Percentiles rank a stretch among this genome's conserved stretches.
These are phyloP conservation scores for Plenodomus lindquistii DNA, from an alignment of 2,329 filamentous ascomycete genomes.

Conservation along the genomic window DNA sequence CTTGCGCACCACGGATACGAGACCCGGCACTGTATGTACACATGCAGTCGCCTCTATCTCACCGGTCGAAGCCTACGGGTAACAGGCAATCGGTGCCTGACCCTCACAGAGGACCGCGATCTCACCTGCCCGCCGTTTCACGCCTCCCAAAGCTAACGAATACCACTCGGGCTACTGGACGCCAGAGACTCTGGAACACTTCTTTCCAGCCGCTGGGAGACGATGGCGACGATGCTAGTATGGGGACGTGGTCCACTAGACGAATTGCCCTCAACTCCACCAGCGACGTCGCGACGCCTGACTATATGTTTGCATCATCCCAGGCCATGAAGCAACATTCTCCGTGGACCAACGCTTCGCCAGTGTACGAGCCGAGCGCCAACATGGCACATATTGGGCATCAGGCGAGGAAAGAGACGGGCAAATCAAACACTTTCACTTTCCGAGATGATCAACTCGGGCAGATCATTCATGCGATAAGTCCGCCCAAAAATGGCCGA, in stretches of 20 bases:
- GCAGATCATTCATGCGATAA: conserved; percentile 29
- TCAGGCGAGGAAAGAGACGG: conserved; percentile 8
- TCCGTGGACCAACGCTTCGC: conserved; percentile 11
- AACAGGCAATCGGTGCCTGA: conserved; percentile 17
- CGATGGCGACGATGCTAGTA: conserved; percentile 21
- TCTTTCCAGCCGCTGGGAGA: conserved; percentile 11
- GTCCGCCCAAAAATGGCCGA: conserved; percentile 64
- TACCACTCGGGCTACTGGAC: conserved; percentile 2
- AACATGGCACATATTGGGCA: conserved; percentile 5
- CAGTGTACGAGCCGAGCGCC: conserved; percentile 3
- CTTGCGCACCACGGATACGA: conserved; percentile 4
- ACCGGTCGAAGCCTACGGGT: conserved; percentile 8
- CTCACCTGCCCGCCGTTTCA: conserved; percentile 18
- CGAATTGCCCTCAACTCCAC: conserved; percentile 14
- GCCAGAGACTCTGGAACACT: conserved; percentile 18
- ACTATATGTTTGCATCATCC: conserved; percentile 14
- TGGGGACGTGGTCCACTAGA: conserved; percentile 25
- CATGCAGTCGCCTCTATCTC: conserved; percentile 15
- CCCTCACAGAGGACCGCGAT: conserved; percentile 17
- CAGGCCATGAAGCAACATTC: conserved; percentile 9
- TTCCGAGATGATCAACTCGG: conserved; percentile 36
- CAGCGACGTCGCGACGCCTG: conserved; percentile 21
- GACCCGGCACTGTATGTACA: conserved; percentile 4
- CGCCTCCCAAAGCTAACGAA: conserved; percentile 17
- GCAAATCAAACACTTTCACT: conserved; percentile 25